Evolutionary conservation across 495 filamentous ascomycete genomes (phyloP).

Genomic region (Ramalina intermedia): DNA sequence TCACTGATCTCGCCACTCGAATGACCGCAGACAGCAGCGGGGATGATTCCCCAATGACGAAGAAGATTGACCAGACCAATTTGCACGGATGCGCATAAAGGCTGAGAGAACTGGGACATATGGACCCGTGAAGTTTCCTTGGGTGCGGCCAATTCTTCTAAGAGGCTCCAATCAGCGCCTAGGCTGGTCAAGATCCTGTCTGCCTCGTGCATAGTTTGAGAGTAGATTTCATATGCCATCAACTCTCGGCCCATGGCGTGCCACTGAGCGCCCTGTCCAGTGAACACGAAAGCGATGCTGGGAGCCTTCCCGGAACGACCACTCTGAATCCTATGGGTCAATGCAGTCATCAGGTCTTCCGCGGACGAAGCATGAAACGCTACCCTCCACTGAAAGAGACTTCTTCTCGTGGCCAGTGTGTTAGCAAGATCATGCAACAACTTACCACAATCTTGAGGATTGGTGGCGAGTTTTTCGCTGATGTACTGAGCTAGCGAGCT

Average conservation of each 20-base stretch:
- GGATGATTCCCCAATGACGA: constrained; percentile 12
- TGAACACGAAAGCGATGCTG: constrained; percentile 21
- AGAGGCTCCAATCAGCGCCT: constrained; percentile 14
- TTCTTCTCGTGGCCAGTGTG: background rate
- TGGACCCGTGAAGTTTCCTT: background rate
- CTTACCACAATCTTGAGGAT: background rate
- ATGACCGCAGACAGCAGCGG: constrained; percentile 23
- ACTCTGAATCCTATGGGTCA: background rate
- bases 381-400: background rate
- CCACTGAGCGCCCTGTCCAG: constrained; percentile 63
- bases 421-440: background rate
- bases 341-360: background rate
- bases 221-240: constrained; percentile 12
- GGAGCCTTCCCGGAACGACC: background rate
- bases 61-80: constrained; percentile 22
- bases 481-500: background rate
- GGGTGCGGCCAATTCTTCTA: background rate
- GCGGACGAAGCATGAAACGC: background rate
- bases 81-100: constrained; percentile 15
- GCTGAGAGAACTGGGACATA: constrained; percentile 4
- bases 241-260: constrained; percentile 40
- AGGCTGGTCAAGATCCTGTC: constrained; percentile 14
- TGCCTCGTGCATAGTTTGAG: constrained; percentile 15
- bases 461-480: background rate
- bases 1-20: constrained; percentile 27